Evolutionary conservation across 108 stramenopile genomes (phyloP).

Genomic region (Skeletonema grethae): DNA sequence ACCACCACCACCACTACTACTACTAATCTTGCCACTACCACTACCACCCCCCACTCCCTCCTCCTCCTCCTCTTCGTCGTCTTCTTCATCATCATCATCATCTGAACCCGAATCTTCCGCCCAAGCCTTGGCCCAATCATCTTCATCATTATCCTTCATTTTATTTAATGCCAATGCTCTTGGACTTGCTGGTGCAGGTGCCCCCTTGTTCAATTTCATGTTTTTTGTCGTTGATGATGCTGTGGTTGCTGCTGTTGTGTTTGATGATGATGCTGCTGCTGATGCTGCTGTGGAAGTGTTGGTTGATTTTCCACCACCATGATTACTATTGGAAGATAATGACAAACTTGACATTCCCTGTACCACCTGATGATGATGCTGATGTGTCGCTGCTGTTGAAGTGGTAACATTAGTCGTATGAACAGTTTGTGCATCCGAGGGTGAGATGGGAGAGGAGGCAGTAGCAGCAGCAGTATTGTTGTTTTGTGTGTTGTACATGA

Average conservation of each 20-base stretch:
- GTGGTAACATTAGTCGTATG: not conserved
- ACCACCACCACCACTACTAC: not conserved
- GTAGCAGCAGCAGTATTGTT: not conserved
- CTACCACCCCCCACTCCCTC: not conserved
- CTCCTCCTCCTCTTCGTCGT: not conserved
- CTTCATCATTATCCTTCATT: slow-evolving; percentile 46
- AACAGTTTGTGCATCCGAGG: slow-evolving; percentile 1
- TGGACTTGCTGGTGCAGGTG: slow-evolving; percentile 15
- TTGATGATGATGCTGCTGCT: too few relatives aligned
- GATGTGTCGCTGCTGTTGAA: not conserved
- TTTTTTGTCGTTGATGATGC: slow-evolving; percentile 9
- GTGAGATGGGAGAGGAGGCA: not conserved
- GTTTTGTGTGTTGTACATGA: not conserved
- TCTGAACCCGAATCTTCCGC: slow-evolving; percentile 45
- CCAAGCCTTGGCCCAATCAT: slow-evolving; percentile 57
- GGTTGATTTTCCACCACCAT: not conserved
- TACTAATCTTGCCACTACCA: not conserved
- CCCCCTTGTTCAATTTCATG: slow-evolving; percentile 2
- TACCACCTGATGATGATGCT: not conserved
- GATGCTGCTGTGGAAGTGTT: too few relatives aligned
- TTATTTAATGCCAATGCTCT: slow-evolving; percentile 15
- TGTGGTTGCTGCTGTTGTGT: too few relatives aligned
- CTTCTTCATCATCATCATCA: slow-evolving; percentile 28
- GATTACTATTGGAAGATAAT: not conserved
- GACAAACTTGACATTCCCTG: not conserved